These are phyloP conservation scores for Fusarium piperis DNA, from an alignment of 2,329 filamentous ascomycete species.

Conservation along the genomic window DNA sequence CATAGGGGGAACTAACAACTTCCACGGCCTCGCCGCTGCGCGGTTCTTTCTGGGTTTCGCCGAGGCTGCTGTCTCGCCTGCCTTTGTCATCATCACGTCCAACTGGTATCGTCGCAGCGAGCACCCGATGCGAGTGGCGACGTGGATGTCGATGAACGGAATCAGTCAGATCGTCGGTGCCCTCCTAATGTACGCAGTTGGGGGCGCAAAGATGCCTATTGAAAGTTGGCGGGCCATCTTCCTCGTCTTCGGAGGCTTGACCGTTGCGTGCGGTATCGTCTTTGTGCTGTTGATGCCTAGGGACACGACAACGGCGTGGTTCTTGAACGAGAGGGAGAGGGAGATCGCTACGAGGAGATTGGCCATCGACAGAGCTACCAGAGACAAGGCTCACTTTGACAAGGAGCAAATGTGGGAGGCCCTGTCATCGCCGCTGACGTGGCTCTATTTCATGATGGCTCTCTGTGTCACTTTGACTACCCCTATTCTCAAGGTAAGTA, in stretches of 20 bases:
- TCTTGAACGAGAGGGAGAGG: slow-evolving; percentile 31
- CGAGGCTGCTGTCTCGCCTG: slow-evolving; percentile 45
- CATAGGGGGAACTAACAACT: slow-evolving; percentile 34
- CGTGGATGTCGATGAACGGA: slow-evolving; percentile 46
- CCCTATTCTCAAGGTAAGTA: slow-evolving; percentile 34
- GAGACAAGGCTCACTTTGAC: slow-evolving; percentile 28
- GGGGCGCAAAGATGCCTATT: slow-evolving; percentile 17
- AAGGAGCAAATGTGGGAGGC: slow-evolving; percentile 33
- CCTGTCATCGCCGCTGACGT: slow-evolving; percentile 21
- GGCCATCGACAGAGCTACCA: slow-evolving; percentile 26
- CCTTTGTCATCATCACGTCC: slow-evolving; percentile 46
- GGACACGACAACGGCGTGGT: slow-evolving; percentile 28
- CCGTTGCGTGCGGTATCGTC: slow-evolving; percentile 8
- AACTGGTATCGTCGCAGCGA: slow-evolving; percentile 45
- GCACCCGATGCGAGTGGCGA: slow-evolving; percentile 43
- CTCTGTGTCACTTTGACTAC: slow-evolving; percentile 32
- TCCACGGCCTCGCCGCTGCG: slow-evolving; percentile 34
- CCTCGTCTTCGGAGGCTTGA: slow-evolving; percentile 30
- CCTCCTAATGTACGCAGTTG: slow-evolving; percentile 44
- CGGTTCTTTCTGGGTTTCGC: slow-evolving; percentile 45
- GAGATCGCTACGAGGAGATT: slow-evolving; percentile 20
- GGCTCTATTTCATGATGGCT: slow-evolving; percentile 31
- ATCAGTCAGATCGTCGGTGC: slow-evolving; percentile 43
- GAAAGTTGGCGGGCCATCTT: slow-evolving; percentile 32
- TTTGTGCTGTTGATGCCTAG: slow-evolving; percentile 24